Base-by-base conservation (phyloP, 163 green algal species). In the Scenedesmus sp. region DNA sequence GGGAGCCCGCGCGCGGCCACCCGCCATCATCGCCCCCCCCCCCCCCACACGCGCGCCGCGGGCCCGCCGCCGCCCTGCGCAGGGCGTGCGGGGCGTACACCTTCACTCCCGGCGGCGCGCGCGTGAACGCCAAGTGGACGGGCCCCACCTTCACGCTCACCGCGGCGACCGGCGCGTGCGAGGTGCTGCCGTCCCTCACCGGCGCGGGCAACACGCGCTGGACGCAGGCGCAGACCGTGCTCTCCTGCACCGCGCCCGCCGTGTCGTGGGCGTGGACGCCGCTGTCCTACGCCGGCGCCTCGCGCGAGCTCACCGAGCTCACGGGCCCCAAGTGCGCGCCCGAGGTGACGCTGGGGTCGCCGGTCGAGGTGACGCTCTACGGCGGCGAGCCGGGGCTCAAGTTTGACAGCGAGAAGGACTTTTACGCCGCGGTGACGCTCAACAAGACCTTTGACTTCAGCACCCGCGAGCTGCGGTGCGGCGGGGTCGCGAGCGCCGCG, bases 381-480 rank as follows among this genome's bases (percentile, higher is more conserved):
- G 67, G 67, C 24, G 67, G 67, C 29, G 53, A 77, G 50, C 56
- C 11, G 10, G 53, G 50, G 14, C 34, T 53, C 36, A 31, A 51
- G 51, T 77, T 77, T 50, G 13, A 15, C 2, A 54, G 22, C 22
- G 67, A 77, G 31, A 77, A 77, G 67, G 67, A 77, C 10, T 77
- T 77, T 31, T 77, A 77, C 28, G 51, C 67, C 44, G 67, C 67
- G 20, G 33, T 77, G 26, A 33, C 47, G 10, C 31, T 77, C 51
- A 77, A 65, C 50, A 77, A 77, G 53, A 77, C 67, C 0, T 53
- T 77, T 29, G 67, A 77, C 51, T 77, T 77, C 50, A 51, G 54
- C 7, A 28, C 36, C 1, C 33, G 44, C 50, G 26, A 56, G 14
- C 22, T 77, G 9, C 65, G 34, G 67, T 77, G 26, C 65, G 67